Percentiles rank a stretch among this genome's conserved stretches.
phyloP scores from a whole-genome alignment of 768 basidiomycete genomes.

The Cyclocybe aegerita region DNA sequence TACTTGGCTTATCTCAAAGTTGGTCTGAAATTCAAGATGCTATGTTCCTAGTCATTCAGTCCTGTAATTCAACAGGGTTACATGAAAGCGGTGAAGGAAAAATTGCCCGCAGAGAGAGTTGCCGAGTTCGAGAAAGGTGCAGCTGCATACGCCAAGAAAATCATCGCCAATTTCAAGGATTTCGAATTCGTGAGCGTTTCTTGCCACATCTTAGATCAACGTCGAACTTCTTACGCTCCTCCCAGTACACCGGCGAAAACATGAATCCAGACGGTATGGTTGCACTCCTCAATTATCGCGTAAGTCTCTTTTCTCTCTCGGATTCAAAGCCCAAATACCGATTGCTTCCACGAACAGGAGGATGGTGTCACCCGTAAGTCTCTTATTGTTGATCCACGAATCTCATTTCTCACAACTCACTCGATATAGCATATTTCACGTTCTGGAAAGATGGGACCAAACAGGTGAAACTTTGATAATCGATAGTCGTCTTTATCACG shows the following conservation, averaged over 20 bases:
- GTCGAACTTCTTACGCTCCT: neutral
- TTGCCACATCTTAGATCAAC: neutral
- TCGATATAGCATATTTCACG: constrained; percentile 72
- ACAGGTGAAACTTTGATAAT: constrained; percentile 61
- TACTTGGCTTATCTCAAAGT: constrained; percentile 85
- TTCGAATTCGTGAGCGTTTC: constrained; percentile 78
- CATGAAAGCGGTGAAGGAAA: constrained; percentile 86
- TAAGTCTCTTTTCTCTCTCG: constrained; percentile 30
- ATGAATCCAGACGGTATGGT: constrained; percentile 95
- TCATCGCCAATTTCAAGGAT: constrained; percentile 88
- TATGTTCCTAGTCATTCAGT: neutral
- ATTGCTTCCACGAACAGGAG: constrained; percentile 38
- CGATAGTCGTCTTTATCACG: neutral
- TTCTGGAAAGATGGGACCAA: constrained; percentile 97
- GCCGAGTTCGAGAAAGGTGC: constrained; percentile 83
- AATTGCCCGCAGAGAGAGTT: constrained; percentile 64
- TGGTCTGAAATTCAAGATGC: constrained; percentile 1
- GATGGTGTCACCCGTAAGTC: constrained; percentile 81
- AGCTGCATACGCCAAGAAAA: constrained; percentile 76
- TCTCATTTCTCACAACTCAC: constrained; percentile 7
- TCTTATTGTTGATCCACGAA: neutral
- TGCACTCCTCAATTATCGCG: constrained; percentile 91
- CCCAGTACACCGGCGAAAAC: constrained; percentile 65
- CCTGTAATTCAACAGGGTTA: constrained; percentile 55
- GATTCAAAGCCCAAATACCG: neutral